Percentiles rank a stretch among this genome's conserved stretches.
Evolutionary conservation across 1,284 basidiomycete genomes (phyloP).

Genomic region (Tremellales sp.): DNA sequence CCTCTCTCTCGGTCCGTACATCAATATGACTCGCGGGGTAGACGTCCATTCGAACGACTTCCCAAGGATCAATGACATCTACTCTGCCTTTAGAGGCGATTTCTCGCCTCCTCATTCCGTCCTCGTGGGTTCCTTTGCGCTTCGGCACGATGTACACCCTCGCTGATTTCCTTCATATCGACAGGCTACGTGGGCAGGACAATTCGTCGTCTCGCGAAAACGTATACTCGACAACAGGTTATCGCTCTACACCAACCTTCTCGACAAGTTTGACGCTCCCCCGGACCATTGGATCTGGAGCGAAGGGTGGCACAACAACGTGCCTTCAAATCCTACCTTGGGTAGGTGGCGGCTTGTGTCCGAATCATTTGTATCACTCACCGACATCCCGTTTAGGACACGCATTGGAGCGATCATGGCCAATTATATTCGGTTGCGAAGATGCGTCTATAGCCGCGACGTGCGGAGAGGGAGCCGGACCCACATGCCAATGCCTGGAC

Average conservation of each 20-base stretch:
- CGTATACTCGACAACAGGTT: constrained; percentile 28
- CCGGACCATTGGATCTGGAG: constrained; percentile 39
- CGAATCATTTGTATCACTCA: background rate
- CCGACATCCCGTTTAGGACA: constrained; percentile 23
- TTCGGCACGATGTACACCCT: background rate
- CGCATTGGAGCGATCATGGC: constrained; percentile 41
- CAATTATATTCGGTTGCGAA: constrained; percentile 36
- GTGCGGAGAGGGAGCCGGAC: constrained; percentile 18
- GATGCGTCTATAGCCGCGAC: constrained; percentile 18
- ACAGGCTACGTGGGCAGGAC: constrained; percentile 42
- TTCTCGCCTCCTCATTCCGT: constrained; percentile 25
- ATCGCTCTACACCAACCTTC: constrained; percentile 25
- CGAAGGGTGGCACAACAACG: constrained; percentile 37
- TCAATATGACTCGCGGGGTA: constrained; percentile 30
- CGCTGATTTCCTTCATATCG: background rate
- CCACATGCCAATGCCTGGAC: constrained; percentile 22
- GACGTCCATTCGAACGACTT: constrained; percentile 18
- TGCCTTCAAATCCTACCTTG: constrained; percentile 29
- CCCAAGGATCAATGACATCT: constrained; percentile 33
- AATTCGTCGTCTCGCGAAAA: constrained; percentile 37
- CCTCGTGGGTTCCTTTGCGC: constrained; percentile 10
- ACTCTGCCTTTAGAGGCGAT: constrained; percentile 25
- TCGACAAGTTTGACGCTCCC: constrained; percentile 29
- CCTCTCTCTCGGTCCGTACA: constrained; percentile 42
- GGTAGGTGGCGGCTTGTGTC: constrained; percentile 19